Evolutionary conservation across 129 eudicot genomes (phyloP), one percentile per base, ranked within the genome.

Genomic region (Artemisia annua): DNA sequence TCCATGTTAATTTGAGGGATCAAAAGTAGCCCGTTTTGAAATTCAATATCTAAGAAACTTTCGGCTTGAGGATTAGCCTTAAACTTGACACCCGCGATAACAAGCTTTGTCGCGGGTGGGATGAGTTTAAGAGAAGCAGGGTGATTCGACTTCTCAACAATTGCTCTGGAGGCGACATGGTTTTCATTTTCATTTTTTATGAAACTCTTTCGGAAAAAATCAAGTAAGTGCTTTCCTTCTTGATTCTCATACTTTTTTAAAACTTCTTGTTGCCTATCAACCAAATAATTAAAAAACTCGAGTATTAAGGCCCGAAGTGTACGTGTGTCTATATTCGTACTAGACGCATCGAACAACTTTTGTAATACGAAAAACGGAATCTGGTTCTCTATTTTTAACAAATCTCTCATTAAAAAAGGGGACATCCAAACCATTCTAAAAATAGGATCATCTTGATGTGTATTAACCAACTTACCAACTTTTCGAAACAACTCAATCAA

Each of bases 381-480:
- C 74, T 80, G 84, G 48, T 80, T 80, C 71, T 80, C 84, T 1
- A 74, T 69, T 24, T 15, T 74, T 66, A 80, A 67, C 55, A 80
- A 56, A 68, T 80, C 84, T 52, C 80, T 80, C 80, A 69, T 68
- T 48, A 80, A 63, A 62, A 74, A 68, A 2, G 83, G 83, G 5
- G 79, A 75, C 64, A 80, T 48, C 83, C 83, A 80, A 50, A 59
- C 72, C 83, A 68, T 74, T 62, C 30, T 60, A 32, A 80, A 80
- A 12, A 80, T 61, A 2, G 83, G 83, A 70, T 80, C 83, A 50
- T 80, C 80, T 7, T 1, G 19, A 7, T 75, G 15, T 39, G 46
- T 52, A 18, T 12, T 0, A 43, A 68, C 58, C 67, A 80, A 60
- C 17, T 56, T 75, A 18, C 80, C 83, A 68, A 74, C 83, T 80